These are phyloP conservation scores for Avena eriantha DNA, from an alignment of 176 grass and related monocot genomes.

Conservation along the genomic window DNA sequence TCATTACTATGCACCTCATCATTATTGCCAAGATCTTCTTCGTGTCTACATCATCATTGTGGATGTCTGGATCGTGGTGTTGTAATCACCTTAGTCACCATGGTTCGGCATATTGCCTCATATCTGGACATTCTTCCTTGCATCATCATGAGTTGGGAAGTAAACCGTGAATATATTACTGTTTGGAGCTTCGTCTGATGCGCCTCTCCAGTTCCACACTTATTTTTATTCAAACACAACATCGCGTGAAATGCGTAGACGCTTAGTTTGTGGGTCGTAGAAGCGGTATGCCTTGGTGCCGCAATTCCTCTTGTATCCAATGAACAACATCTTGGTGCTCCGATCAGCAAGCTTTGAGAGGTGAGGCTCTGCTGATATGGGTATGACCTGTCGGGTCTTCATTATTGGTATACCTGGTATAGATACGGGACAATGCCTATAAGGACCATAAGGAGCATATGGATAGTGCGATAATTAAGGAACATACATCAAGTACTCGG, in stretches of 20 bases:
- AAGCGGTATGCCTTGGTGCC: not conserved
- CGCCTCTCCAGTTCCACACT: not conserved
- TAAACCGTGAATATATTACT: not conserved
- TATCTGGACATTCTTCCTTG: not conserved
- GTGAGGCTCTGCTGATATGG: not conserved
- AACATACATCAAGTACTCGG: too few relatives aligned
- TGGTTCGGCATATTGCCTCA: too few relatives aligned
- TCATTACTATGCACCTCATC: too few relatives aligned
- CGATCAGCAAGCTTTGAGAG: not conserved
- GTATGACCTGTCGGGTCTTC: too few relatives aligned
- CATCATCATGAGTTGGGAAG: not conserved
- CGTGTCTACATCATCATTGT: too few relatives aligned
- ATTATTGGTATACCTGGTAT: too few relatives aligned
- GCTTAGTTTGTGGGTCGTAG: not conserved
- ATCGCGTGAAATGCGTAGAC: not conserved
- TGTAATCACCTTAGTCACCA: too few relatives aligned
- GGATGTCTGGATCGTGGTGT: too few relatives aligned
- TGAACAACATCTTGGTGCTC: not conserved
- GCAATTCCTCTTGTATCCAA: not conserved
- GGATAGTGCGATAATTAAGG: too few relatives aligned
- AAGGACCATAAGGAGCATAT: too few relatives aligned
- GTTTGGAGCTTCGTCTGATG: not conserved
- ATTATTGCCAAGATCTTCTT: too few relatives aligned
- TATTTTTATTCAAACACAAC: not conserved
- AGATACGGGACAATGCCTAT: too few relatives aligned